phyloP scores from a whole-genome alignment of 2,329 filamentous ascomycete genomes.

The Corinectria fuckeliana region DNA sequence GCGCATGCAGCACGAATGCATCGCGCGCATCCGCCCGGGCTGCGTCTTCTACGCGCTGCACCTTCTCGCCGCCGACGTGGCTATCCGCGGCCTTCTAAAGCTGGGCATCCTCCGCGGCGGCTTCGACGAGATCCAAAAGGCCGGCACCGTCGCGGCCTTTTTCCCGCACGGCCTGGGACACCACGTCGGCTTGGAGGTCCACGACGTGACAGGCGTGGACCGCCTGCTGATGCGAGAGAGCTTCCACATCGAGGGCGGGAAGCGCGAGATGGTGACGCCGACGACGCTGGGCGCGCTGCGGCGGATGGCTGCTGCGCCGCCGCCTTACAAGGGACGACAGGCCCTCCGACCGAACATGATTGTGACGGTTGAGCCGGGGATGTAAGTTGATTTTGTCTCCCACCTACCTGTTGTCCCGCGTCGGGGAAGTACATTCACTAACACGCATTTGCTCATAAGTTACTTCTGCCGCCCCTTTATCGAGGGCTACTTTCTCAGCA shows the following conservation, averaged over 20 bases:
- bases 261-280: slow-evolving; percentile 50
- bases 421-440: background rate
- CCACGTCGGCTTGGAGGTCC: slow-evolving; percentile 70
- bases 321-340: slow-evolving; percentile 44
- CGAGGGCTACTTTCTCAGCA: slow-evolving; percentile 69
- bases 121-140: slow-evolving; percentile 58
- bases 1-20: slow-evolving; percentile 80
- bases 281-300: slow-evolving; percentile 42
- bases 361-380: slow-evolving; percentile 80
- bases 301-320: slow-evolving; percentile 32
- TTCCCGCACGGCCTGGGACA: slow-evolving; percentile 72
- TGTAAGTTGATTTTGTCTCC: slow-evolving; percentile 50
- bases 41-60: slow-evolving; percentile 76
- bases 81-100: slow-evolving; percentile 71
- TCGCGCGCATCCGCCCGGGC: slow-evolving; percentile 72
- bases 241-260: slow-evolving; percentile 44
- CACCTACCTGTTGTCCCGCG: background rate
- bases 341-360: slow-evolving; percentile 68
- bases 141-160: slow-evolving; percentile 65
- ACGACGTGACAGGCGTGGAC: slow-evolving; percentile 59
- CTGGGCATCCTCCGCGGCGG: slow-evolving; percentile 76
- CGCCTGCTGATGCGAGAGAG: slow-evolving; percentile 42
- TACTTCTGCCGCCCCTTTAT: slow-evolving; percentile 80
- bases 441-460: slow-evolving; percentile 45
- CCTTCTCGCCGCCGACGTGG: slow-evolving; percentile 73